Conservation (phyloP, 2,329 filamentous ascomycete species). For the Trichoderma hamatum region DNA sequence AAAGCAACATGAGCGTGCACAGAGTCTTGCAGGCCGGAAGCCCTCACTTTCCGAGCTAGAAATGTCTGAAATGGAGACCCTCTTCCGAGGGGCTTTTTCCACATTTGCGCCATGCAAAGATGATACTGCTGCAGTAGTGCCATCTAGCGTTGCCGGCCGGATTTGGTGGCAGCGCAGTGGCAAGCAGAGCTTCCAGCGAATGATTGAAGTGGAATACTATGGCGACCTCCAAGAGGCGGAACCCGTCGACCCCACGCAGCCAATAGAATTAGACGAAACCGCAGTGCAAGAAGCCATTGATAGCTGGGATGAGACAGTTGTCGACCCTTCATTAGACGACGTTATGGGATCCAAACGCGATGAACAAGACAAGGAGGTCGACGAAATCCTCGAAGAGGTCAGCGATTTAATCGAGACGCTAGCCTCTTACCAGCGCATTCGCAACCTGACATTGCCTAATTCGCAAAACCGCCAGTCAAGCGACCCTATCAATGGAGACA, state of each 20-base stretch:
- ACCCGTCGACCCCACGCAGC: slow-evolving; percentile 40
- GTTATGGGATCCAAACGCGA: slow-evolving; percentile 55
- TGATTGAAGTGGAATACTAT: slow-evolving; percentile 58
- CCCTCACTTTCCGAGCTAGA: slow-evolving; percentile 59
- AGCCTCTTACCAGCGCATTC: slow-evolving; percentile 77
- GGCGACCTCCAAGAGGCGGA: slow-evolving; percentile 46
- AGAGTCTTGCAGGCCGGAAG: slow-evolving; percentile 66
- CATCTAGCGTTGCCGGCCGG: slow-evolving; percentile 66
- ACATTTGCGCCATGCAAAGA: slow-evolving; percentile 79
- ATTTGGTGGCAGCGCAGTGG: slow-evolving; percentile 79
- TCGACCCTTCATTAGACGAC: slow-evolving; percentile 62
- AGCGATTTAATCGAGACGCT: slow-evolving; percentile 77
- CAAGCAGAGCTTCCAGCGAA: slow-evolving; percentile 64
- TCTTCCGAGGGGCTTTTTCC: slow-evolving; percentile 78
- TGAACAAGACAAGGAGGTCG: slow-evolving; percentile 66
- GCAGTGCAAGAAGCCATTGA: slow-evolving; percentile 58
- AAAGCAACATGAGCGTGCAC: slow-evolving; percentile 71
- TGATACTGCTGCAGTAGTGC: slow-evolving; percentile 70
- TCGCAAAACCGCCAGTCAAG: slow-evolving; percentile 63
- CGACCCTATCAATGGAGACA: slow-evolving; percentile 67
- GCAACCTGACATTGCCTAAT: slow-evolving; percentile 69
- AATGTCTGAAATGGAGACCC: slow-evolving; percentile 69
- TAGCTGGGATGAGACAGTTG: slow-evolving; percentile 59
- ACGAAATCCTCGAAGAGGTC: slow-evolving; percentile 73
- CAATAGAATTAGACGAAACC: slow-evolving; percentile 53